Evolutionary conservation across 495 filamentous ascomycete genomes (phyloP).

Genomic region (Aspergillus wentii): DNA sequence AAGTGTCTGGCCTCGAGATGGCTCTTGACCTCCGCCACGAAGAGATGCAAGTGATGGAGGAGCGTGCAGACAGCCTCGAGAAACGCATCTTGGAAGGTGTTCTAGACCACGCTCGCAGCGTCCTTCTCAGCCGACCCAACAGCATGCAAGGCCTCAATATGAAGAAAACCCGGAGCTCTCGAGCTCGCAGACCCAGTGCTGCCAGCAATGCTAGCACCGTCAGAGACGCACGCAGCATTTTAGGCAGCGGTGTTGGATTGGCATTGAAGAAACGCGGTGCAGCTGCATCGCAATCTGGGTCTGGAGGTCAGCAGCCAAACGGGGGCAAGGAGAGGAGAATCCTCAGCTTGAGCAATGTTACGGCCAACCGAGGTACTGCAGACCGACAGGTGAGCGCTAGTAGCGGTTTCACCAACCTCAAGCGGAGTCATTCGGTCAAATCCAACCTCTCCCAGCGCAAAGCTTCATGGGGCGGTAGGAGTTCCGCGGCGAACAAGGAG

Average conservation of each 20-base stretch:
- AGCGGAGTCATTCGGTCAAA: conserved; percentile 69
- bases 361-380: conserved; percentile 60
- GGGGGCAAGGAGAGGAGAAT: conserved; percentile 62
- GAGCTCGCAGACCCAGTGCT: conserved; percentile 36
- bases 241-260: conserved; percentile 48
- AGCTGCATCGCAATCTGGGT: conserved; percentile 36
- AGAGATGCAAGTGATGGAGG: conserved; percentile 85
- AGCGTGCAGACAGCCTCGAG: conserved; percentile 79
- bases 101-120: conserved; percentile 85
- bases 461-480: conserved; percentile 63
- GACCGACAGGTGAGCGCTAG: conserved; percentile 49
- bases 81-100: conserved; percentile 90
- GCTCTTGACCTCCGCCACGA: conserved; percentile 83
- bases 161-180: conserved; percentile 62
- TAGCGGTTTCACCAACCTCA: conserved; percentile 46
- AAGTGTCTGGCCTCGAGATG: conserved; percentile 83
- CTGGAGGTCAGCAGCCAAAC: conserved; percentile 48
- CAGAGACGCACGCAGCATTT: conserved; percentile 33
- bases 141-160: conserved; percentile 56
- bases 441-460: conserved; percentile 63
- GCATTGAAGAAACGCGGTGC: conserved; percentile 45
- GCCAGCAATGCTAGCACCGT: conserved; percentile 35
- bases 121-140: conserved; percentile 61
- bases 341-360: conserved; percentile 82
- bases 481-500: conserved; percentile 51